Conservation (phyloP, 306 rosid species). For the Mucuna pruriens region DNA sequence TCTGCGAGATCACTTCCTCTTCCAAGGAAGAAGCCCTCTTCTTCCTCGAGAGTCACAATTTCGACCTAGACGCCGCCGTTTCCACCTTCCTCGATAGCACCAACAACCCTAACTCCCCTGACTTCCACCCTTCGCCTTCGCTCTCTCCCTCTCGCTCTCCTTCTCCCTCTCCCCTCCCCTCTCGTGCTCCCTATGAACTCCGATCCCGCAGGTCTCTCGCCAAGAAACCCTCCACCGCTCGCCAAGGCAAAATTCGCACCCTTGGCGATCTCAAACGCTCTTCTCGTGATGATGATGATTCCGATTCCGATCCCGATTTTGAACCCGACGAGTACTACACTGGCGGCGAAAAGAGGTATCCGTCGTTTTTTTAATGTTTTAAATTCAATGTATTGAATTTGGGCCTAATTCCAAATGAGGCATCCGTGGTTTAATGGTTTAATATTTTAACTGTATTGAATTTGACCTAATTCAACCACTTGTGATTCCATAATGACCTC, state of each 20-base stretch:
- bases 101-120: conserved; percentile 39
- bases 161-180: too few relatives aligned
- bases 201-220: conserved; percentile 65
- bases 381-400: too few relatives aligned
- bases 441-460: too few relatives aligned
- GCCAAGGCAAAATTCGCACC: conserved; percentile 58
- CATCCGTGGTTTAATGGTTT: too few relatives aligned
- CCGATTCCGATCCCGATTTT: conserved; percentile 65
- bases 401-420: too few relatives aligned
- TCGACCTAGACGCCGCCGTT: conserved; percentile 93
- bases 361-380: background rate
- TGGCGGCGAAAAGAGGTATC: conserved; percentile 87
- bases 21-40: conserved; percentile 75
- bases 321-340: conserved; percentile 80
- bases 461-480: too few relatives aligned
- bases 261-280: conserved; percentile 72
- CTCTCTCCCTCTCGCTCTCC: conserved; percentile 50
- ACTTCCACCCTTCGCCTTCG: conserved; percentile 38
- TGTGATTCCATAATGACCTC: too few relatives aligned
- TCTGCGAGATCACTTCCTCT: conserved; percentile 84
- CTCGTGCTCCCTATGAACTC: conserved; percentile 72
- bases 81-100: conserved; percentile 66
- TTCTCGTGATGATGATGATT: conserved; percentile 31
- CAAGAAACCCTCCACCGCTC: conserved; percentile 57
- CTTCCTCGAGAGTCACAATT: conserved; percentile 86